Conservation (phyloP, 2,329 filamentous ascomycete genomes). For the Allantophomopsis cytisporea region DNA sequence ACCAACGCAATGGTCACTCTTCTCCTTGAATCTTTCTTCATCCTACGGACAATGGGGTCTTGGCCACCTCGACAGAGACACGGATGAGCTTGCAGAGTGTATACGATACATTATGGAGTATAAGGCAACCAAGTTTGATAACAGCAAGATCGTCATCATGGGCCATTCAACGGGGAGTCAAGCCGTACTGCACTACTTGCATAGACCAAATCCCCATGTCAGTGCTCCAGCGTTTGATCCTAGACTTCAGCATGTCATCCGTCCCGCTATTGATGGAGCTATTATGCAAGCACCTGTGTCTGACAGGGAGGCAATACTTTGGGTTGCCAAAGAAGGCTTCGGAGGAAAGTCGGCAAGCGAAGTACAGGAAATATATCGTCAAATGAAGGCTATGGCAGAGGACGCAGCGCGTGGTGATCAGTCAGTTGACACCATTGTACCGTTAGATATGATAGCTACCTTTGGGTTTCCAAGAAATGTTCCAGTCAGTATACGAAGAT, state of each 20-base stretch:
- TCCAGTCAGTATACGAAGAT: constrained; percentile 16
- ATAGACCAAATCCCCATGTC: constrained; percentile 24
- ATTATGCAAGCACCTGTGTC: constrained; percentile 51
- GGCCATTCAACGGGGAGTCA: constrained; percentile 56
- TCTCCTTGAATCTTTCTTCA: constrained; percentile 24
- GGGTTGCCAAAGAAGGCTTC: constrained; percentile 20
- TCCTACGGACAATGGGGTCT: constrained; percentile 23
- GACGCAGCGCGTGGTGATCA: constrained; percentile 9
- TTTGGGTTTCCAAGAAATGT: constrained; percentile 16
- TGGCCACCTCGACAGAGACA: constrained; percentile 22
- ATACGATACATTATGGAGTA: constrained; percentile 18
- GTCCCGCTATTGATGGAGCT: constrained; percentile 37
- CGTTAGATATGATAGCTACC: constrained; percentile 16
- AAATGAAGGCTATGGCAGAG: constrained; percentile 23
- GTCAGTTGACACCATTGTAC: constrained; percentile 18
- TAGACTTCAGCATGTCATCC: constrained; percentile 17
- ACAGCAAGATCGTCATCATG: constrained; percentile 47
- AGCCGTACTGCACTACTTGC: constrained; percentile 49
- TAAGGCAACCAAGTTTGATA: constrained; percentile 18
- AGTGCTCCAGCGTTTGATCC: constrained; percentile 9
- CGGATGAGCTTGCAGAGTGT: constrained; percentile 20
- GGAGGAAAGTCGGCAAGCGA: constrained; percentile 14
- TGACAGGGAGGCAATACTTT: constrained; percentile 38
- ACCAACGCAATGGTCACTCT: constrained; percentile 21
- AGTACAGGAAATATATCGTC: constrained; percentile 20